A percentile compares a stretch with the other conserved stretches of the same genome.
These are phyloP conservation scores for Bruguiera sexangula DNA, from an alignment of 345 rosid species.

Conservation along the genomic window DNA sequence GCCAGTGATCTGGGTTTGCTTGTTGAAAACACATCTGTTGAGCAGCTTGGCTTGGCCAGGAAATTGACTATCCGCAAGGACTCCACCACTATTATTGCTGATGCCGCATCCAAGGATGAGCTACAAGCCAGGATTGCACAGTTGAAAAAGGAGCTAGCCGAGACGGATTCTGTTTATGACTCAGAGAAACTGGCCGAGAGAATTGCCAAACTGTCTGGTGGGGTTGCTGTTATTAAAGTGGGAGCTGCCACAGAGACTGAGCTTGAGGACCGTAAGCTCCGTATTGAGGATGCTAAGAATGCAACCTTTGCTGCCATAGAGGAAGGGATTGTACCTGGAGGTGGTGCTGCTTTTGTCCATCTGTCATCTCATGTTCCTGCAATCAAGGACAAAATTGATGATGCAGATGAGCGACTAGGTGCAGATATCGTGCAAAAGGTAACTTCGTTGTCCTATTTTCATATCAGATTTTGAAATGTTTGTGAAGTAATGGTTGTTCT, in stretches of 20 bases:
- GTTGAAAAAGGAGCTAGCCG: conserved; percentile 75
- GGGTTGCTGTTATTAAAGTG: conserved; percentile 95
- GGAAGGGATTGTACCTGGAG: conserved; percentile 99
- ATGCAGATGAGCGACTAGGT: conserved; percentile 82
- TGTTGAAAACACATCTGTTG: conserved; percentile 66
- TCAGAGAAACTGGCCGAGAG: conserved; percentile 90
- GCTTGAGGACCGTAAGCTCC: conserved; percentile 92
- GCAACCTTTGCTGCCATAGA: conserved; percentile 98
- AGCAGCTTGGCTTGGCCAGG: conserved; percentile 82
- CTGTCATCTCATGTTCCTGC: conserved; percentile 63
- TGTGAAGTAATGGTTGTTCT: too few species aligned
- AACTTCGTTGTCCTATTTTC: not conserved
- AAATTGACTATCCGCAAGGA: conserved; percentile 78
- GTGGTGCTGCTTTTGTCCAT: conserved; percentile 90
- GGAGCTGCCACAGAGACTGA: conserved; percentile 99
- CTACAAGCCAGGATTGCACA: conserved; percentile 76
- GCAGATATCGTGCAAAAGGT: conserved; percentile 99
- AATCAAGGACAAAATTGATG: conserved; percentile 68
- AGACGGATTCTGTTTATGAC: conserved; percentile 93
- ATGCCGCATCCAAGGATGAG: conserved; percentile 94
- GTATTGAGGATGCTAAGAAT: conserved; percentile 96
- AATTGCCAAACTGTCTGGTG: conserved; percentile 92
- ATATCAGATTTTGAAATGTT: too few species aligned
- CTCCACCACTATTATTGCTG: conserved; percentile 87
- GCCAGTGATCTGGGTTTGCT: conserved; percentile 82